Evolutionary conservation across 345 rosid species (phyloP).

Genomic region (Gossypioides kirkii): DNA sequence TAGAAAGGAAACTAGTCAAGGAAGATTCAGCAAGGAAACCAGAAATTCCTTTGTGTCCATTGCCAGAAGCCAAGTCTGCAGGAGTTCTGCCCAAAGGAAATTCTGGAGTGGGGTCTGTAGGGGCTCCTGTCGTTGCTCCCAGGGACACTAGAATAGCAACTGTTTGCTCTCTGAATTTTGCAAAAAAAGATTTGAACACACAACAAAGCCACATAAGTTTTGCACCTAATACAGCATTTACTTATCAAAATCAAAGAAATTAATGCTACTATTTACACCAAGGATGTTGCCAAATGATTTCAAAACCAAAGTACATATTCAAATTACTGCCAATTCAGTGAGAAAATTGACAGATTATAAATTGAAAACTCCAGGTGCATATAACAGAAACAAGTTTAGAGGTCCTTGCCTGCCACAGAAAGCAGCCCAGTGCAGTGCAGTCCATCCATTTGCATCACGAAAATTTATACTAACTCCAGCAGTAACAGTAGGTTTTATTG

Average conservation of each 20-base stretch:
- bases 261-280: not conserved
- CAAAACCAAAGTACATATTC: not conserved
- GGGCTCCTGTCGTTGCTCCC: slow-evolving; percentile 66
- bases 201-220: not conserved
- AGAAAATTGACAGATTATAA: not conserved
- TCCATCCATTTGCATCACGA: slow-evolving; percentile 88
- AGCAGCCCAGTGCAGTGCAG: slow-evolving; percentile 98
- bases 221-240: not conserved
- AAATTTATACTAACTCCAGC: slow-evolving; percentile 83
- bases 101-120: slow-evolving; percentile 83
- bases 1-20: slow-evolving; percentile 58
- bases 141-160: slow-evolving; percentile 68
- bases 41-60: slow-evolving; percentile 89
- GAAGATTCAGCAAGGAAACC: slow-evolving; percentile 90
- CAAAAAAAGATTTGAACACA: not conserved
- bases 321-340: not conserved
- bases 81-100: slow-evolving; percentile 73
- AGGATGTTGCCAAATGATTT: not conserved
- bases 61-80: slow-evolving; percentile 83
- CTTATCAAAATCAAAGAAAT: slow-evolving; percentile 4
- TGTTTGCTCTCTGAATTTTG: slow-evolving; percentile 66
- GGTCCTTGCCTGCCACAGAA: slow-evolving; percentile 71
- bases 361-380: slow-evolving; percentile 8
- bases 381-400: slow-evolving; percentile 10
- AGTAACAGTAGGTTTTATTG: slow-evolving; percentile 55